Evolutionary conservation across 495 filamentous ascomycete genomes (phyloP), one percentile per base, ranked within the genome.

Genomic region (Collariella sp.): DNA sequence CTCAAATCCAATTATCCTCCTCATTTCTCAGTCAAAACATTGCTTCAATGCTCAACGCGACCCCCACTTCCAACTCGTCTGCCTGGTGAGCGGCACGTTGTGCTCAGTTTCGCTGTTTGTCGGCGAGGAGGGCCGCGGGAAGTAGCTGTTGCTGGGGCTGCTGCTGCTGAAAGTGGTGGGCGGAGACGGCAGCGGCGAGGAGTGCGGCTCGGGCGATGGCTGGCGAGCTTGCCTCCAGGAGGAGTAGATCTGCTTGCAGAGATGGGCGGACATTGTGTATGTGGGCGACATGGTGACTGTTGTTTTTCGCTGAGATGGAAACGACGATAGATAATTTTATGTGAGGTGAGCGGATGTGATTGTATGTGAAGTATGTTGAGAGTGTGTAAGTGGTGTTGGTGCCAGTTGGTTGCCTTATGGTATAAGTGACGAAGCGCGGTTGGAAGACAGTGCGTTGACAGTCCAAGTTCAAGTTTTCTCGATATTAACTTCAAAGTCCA

Each of bases 181-280:
- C 16, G 62, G 63, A 15, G 63, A 61, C 13, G 61, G 65, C 38
- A 63, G 52, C 36, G 67, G 52, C n/a, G n/a, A n/a, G n/a, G n/a
- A n/a, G 55, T 41, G 65, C 1, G 60, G 60, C 31, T 71, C 67
- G 26, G 71, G 61, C 2, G 71, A 67, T 4, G 65, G 61, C 49
- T 70, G 63, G 34, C 65, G 60, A 33, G 67, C 66, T 47, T 73
- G 72, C 48, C 62, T 55, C 69, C 72, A 76, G 5, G 75, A 76
- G 33, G 69, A 64, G 67, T 69, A 70, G 61, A 77, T 76, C 55
- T 76, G 63, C 62, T 72, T 75, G 72, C 74, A 76, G 62, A 77
- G 60, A 52, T 77, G 75, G 62, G 73, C 73, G 7, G 73, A 73
- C 72, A 77, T 76, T 46, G 75, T 77, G 64, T 77, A 73, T 13